Base-by-base conservation (phyloP, 768 basidiomycete species). In the Lactifluus hygrophoroides region DNA sequence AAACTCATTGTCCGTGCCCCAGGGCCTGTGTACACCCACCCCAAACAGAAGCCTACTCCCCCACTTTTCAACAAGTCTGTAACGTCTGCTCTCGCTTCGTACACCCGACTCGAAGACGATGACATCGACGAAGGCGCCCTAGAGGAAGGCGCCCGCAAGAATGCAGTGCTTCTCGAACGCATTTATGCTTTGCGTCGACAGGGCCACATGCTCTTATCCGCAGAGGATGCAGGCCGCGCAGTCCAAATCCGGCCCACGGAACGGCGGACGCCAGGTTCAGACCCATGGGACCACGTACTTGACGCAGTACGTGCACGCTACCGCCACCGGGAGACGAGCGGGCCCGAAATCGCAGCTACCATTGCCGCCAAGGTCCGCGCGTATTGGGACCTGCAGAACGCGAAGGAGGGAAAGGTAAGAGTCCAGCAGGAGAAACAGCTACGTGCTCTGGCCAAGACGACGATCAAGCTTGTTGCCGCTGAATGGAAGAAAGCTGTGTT, bases 401-500 rank as follows among this genome's bases (percentile, higher is more conserved):
- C 78, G 30, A 81, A 76, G 66, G 85, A 84, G 55, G 85, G 86
- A 30, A 81, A 76, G 67, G 78, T 77, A 17, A 75, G 71, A 57
- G 70, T 70, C 19, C 78, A 78, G 63, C 86, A 90, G 65, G 88
- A 91, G 73, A 81, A 79, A 69, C 76, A 85, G 28, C 62, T 88
- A 63, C 76, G 81, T 52, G 76, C 73, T 3, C 65, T 91, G 37
- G 89, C 88, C 13, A 90, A 88, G 72, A 78, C 81, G 21, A 85
- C 88, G 0, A 76, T 86, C 48, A 82, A 81, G 64, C 72, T 83
- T 65, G 82, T 96, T 28, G 77, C 80, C 30, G 77, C 76, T 8
- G 87, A 92, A 67, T 97, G 94, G 94, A 88, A 86, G 70, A 84
- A 89, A 67, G 94, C 90, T 8, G 83, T 94, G 45, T 83, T 84